Evolutionary conservation across 257 asterid species (phyloP).

Genomic region (Anisodus acutangulus): DNA sequence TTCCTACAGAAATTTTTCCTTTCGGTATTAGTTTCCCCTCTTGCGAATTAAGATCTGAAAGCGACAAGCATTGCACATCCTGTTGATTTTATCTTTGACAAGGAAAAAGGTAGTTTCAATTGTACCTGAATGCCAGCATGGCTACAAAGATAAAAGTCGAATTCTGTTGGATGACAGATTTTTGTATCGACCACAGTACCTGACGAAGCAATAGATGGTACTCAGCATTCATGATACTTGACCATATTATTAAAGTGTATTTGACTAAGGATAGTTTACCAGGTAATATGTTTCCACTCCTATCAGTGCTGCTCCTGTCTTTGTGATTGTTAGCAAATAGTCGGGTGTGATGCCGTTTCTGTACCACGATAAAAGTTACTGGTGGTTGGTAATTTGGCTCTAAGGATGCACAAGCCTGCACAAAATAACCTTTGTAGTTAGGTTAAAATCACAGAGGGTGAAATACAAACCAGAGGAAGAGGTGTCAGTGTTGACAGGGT

Average conservation of each 20-base stretch:
- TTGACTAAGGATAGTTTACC: conserved; percentile 48
- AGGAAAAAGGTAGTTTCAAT: neutral
- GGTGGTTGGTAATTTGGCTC: conserved; percentile 98
- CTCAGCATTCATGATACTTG: neutral
- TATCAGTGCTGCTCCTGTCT: conserved; percentile 85
- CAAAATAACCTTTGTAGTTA: conserved; percentile 25
- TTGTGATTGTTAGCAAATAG: conserved; percentile 88
- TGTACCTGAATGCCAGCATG: conserved; percentile 97
- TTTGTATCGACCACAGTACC: conserved; percentile 97
- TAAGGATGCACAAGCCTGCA: conserved; percentile 94
- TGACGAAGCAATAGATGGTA: conserved; percentile 32
- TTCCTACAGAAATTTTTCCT: neutral
- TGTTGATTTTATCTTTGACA: neutral
- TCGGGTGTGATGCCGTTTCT: conserved; percentile 93
- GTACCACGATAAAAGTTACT: conserved; percentile 92
- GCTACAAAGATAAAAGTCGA: conserved; percentile 94
- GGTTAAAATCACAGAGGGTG: neutral
- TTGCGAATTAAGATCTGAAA: neutral
- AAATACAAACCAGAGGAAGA: conserved; percentile 1
- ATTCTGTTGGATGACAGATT: conserved; percentile 97
- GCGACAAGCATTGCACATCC: neutral
- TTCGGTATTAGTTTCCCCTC: neutral
- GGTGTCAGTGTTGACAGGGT: too few species aligned
- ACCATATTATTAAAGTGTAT: neutral
- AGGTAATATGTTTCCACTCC: conserved; percentile 92